Conservation (phyloP, 345 rosid species). For the Rubroshorea leprosula region DNA sequence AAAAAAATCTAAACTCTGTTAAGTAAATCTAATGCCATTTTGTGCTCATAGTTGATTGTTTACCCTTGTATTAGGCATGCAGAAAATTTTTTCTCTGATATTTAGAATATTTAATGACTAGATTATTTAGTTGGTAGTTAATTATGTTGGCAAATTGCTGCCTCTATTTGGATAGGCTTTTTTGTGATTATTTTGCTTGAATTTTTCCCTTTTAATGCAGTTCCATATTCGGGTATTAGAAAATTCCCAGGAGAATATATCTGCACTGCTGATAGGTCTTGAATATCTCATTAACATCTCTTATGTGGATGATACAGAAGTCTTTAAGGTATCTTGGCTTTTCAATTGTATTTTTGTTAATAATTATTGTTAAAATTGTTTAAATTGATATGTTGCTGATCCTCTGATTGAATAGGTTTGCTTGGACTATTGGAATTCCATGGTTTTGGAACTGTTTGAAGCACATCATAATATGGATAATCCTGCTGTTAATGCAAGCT, state of each 20-base stretch:
- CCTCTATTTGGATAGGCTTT: not conserved
- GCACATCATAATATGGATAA: constrained; percentile 75
- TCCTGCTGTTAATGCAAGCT: constrained; percentile 59
- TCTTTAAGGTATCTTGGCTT: constrained; percentile 87
- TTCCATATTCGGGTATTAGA: constrained; percentile 82
- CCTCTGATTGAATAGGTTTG: constrained; percentile 61
- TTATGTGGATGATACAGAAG: constrained; percentile 98
- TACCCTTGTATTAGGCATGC: too few relatives aligned
- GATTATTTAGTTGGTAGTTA: not conserved
- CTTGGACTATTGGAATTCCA: constrained; percentile 95
- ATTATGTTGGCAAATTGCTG: not conserved
- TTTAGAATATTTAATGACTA: not conserved
- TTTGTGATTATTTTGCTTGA: constrained; percentile 10
- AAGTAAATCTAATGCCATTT: too few relatives aligned
- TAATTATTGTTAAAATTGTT: not conserved
- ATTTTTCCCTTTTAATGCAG: constrained; percentile 31
- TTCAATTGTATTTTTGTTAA: constrained; percentile 1
- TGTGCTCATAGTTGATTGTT: too few relatives aligned
- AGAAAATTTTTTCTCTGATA: too few relatives aligned
- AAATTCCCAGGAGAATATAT: constrained; percentile 56
- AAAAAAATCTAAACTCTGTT: not conserved
- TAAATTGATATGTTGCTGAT: not conserved
- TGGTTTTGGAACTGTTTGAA: constrained; percentile 90
- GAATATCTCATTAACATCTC: constrained; percentile 88
- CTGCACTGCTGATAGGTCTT: constrained; percentile 69